These are phyloP conservation scores for Henningerozyma blattae DNA, from an alignment of 805 yeast species.

Conservation along the genomic window DNA sequence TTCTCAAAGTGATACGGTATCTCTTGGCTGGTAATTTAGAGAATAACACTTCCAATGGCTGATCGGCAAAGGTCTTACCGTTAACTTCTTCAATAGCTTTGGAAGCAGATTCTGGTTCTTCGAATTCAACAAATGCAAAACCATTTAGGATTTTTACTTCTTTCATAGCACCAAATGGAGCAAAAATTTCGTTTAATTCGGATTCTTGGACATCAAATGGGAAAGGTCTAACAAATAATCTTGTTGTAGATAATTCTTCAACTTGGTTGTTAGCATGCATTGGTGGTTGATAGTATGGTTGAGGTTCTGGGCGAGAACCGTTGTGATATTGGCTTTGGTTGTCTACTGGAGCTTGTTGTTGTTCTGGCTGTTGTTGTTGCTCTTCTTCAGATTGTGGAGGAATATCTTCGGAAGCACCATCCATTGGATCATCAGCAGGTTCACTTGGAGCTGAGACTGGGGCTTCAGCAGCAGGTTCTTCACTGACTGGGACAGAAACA, in stretches of 20 bases:
- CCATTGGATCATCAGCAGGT: not conserved
- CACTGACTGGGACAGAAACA: not conserved
- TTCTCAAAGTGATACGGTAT: constrained; percentile 55
- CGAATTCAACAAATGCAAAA: constrained; percentile 82
- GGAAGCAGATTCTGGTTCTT: constrained; percentile 55
- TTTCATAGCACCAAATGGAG: constrained; percentile 51
- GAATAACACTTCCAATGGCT: constrained; percentile 33
- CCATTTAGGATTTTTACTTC: constrained; percentile 70
- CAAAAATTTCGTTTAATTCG: constrained; percentile 58
- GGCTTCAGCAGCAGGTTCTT: not conserved
- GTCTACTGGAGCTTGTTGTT: not conserved
- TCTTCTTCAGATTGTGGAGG: not conserved
- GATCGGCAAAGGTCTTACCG: constrained; percentile 53
- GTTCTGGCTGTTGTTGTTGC: constrained; percentile 1
- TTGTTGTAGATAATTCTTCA: constrained; percentile 30
- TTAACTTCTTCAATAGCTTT: constrained; percentile 67
- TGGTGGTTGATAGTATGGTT: constrained; percentile 1
- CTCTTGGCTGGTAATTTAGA: constrained; percentile 49
- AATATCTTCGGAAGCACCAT: not conserved
- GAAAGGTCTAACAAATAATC: constrained; percentile 52
- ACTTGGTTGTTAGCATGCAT: constrained; percentile 6
- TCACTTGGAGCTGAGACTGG: not conserved
- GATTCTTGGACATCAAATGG: constrained; percentile 41
- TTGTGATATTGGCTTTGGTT: not conserved
- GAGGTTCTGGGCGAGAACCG: not conserved